Conservation (phyloP, 805 yeast species). For the Saccharomycopsis sp. region DNA sequence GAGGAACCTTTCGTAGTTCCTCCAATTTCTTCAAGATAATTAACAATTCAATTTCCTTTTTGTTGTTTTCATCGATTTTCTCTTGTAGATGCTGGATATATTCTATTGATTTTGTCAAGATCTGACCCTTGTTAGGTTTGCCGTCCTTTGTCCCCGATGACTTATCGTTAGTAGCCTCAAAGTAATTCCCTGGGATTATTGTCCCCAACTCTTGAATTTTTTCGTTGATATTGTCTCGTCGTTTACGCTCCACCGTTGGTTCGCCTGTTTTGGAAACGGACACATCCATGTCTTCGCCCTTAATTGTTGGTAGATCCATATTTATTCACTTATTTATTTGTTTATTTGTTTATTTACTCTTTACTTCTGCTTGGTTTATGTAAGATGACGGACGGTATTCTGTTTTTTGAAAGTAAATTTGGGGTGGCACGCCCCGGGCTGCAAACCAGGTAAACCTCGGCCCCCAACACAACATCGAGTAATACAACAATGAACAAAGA, state of each 20-base stretch:
- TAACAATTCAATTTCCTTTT: constrained; percentile 69
- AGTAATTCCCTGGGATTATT: constrained; percentile 39
- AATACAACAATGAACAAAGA: not conserved
- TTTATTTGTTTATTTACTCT: too few species aligned
- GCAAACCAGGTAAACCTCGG: too few species aligned
- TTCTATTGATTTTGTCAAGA: constrained; percentile 66
- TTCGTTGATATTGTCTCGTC: constrained; percentile 52
- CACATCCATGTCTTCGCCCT: not conserved
- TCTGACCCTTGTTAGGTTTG: constrained; percentile 80
- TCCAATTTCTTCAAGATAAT: constrained; percentile 51
- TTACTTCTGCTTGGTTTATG: too few species aligned
- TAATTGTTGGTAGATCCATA: not conserved
- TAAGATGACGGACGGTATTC: too few species aligned
- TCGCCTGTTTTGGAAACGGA: constrained; percentile 24
- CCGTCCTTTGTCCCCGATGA: constrained; percentile 66
- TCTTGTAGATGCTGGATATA: constrained; percentile 62
- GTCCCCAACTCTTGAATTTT: constrained; percentile 45
- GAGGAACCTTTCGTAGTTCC: constrained; percentile 35
- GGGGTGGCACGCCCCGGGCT: too few species aligned
- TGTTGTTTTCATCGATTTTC: constrained; percentile 68
- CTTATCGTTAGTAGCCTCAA: constrained; percentile 30
- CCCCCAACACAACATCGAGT: too few species aligned
- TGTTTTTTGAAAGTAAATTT: too few species aligned
- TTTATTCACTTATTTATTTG: too few species aligned
- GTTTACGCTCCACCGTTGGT: constrained; percentile 35